Evolutionary conservation across 441 rosid species (phyloP), one percentile per base, ranked within the genome.

Genomic region (Biscutella laevigata): DNA sequence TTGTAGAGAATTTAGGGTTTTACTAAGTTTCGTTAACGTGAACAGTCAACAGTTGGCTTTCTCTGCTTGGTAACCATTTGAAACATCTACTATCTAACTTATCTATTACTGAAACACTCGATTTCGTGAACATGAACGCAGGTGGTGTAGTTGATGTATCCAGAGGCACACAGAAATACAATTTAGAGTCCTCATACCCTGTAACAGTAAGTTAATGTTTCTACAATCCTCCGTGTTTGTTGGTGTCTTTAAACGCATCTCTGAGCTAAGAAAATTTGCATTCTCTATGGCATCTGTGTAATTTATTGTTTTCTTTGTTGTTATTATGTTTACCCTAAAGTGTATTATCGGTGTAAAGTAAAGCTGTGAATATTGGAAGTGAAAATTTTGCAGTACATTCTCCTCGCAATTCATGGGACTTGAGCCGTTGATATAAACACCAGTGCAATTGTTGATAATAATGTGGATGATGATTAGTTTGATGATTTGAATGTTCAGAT

Each of bases 101-200:
- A 12, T 35, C 3, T 36, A 6, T 17, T 27, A 11, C 34, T 53
- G 47, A 35, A 53, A 29, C 19, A n/a, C 16, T 45, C 44, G 32
- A 12, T 39, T 8, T 65, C 56, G 55, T 64, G 30, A 52, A 39
- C 34, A 50, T 29, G 44, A 56, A 61, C 0, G 50, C 69, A 92
- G 99, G 88, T 77, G 95, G 90, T 69, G 78, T 76, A 32, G 55
- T 92, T 61, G 88, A 94, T 71, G 70, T 88, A 21, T 62, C 59
- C 29, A 90, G 76, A 62, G 97, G 83, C 7, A 65, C 68, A 33
- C 61, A 72, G 61, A 77, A 68, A 64, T 77, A 65, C 71, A 39
- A 49, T 16, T 71, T 61, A 21, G 95, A 92, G 64, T 81, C 85
- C 27, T 66, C 72, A 59, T 75, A 73, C 72, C 99, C 97, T 7